Evolutionary conservation across 164 flowering plant species (phyloP), one percentile per base, ranked within the genome.

Genomic region (Aristolochia californica): DNA sequence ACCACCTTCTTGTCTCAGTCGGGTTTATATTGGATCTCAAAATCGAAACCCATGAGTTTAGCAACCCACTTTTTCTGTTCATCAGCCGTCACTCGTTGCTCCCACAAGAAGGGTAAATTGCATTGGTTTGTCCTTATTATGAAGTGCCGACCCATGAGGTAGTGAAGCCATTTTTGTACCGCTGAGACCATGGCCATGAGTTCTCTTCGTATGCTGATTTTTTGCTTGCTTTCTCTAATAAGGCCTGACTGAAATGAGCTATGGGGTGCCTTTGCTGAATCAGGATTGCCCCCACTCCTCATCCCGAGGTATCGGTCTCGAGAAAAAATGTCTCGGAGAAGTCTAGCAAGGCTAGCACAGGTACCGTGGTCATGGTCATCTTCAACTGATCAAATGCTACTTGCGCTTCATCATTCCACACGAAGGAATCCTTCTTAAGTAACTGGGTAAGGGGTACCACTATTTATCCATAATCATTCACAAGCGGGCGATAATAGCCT

Each of bases 111-210:
- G 14, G 12, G 12, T 0, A 43, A 16, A 43, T 16, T 43, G 45
- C 14, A 43, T 13, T 43, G 45, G 16, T 43, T 16, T 43, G 45
- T 43, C 14, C 45, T 13, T 43, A 43, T 16, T 43, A 43, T 11
- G 16, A 43, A 43, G 12, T 13, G 12, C 45, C 45, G 12, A 13
- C 45, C 52, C n/a, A n/a, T n/a, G n/a, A n/a, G n/a, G n/a, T n/a
- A n/a, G n/a, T n/a, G n/a, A n/a, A n/a, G 22, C 52, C 52, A 48
- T 48, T 48, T 48, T 18, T 48, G 20, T 20, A 48, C 52, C 20
- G 0, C 22, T 13, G 9, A 18, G n/a, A 48, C 52, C 13, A 48
- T 15, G 18, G 52, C 52, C 18, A 48, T 15, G n/a, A 48, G 13
- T 20, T 48, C 52, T 1, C 20, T 48, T 48, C 52, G 21, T 48